phyloP scores from a whole-genome alignment of 495 filamentous ascomycete species.

The Acidomyces sp. region DNA sequence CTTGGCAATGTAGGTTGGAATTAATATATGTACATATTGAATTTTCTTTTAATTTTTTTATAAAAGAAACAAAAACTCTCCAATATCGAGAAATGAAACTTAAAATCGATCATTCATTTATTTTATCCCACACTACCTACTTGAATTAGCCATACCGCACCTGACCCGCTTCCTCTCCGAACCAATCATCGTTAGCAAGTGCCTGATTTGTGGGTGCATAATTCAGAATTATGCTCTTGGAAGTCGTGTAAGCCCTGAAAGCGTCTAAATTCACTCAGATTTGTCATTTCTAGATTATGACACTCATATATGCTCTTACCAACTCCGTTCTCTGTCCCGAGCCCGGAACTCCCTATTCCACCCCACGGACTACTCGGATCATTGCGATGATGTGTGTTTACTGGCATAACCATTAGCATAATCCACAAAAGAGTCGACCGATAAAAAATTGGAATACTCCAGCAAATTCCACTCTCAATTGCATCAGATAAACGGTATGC shows the following conservation, averaged over 20 bases:
- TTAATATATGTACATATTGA: no score
- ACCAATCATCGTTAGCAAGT: slow-evolving; percentile 24
- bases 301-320: slow-evolving; percentile 20
- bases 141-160: slow-evolving; percentile 22
- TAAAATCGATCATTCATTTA: no score
- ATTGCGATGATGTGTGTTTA: slow-evolving; percentile 49
- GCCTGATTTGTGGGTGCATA: slow-evolving; percentile 29
- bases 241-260: slow-evolving; percentile 44
- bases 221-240: slow-evolving; percentile 47
- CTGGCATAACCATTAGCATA: slow-evolving; percentile 8
- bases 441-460: slow-evolving; percentile 22
- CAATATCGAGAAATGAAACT: no score
- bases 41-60: no score
- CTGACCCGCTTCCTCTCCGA: slow-evolving; percentile 19
- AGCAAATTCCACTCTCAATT: slow-evolving; percentile 48
- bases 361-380: slow-evolving; percentile 50
- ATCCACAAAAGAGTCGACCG: neutral
- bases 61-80: no score
- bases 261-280: no score
- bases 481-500: slow-evolving; percentile 43
- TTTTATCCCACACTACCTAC: no score
- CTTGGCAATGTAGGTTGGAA: no score
- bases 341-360: slow-evolving; percentile 41
- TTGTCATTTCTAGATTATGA: no score
- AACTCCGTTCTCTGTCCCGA: slow-evolving; percentile 45